These are phyloP conservation scores for Prunus dulcis DNA, from an alignment of 306 rosid genomes.

Conservation along the genomic window DNA sequence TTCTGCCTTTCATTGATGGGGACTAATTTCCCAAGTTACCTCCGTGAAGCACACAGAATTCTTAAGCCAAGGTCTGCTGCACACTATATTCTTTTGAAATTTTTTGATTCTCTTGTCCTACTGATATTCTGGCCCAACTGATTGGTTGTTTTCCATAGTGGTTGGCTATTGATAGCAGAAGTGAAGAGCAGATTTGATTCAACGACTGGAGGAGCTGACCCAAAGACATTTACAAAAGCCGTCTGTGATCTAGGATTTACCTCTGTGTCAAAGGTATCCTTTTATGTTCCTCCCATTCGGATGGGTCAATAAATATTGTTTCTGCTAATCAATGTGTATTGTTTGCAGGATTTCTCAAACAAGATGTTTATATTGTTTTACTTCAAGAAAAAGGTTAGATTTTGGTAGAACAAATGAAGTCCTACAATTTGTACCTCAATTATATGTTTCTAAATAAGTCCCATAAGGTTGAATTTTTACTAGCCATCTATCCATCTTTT, in stretches of 20 bases:
- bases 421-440: neutral
- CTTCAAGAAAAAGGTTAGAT: conserved; percentile 78
- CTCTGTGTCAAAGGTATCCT: conserved; percentile 47
- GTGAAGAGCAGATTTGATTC: conserved; percentile 94
- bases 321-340: conserved; percentile 33
- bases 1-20: conserved; percentile 97
- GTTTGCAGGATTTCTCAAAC: conserved; percentile 79
- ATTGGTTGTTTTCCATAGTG: conserved; percentile 42
- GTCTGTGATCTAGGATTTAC: conserved; percentile 70
- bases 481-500: conserved; percentile 2
- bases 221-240: conserved; percentile 60
- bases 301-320: neutral
- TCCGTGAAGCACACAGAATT: conserved; percentile 73
- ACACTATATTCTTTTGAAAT: neutral
- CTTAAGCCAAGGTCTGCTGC: conserved; percentile 70
- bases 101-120: neutral
- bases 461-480: neutral
- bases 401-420: neutral
- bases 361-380: conserved; percentile 80
- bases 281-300: conserved; percentile 4
- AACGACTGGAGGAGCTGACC: conserved; percentile 84
- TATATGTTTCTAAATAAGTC: neutral
- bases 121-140: conserved; percentile 17
- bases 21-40: conserved; percentile 65
- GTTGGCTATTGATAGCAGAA: conserved; percentile 95